Evolutionary conservation across 2,329 filamentous ascomycete species (phyloP).

Genomic region (Colletotrichum lini): DNA sequence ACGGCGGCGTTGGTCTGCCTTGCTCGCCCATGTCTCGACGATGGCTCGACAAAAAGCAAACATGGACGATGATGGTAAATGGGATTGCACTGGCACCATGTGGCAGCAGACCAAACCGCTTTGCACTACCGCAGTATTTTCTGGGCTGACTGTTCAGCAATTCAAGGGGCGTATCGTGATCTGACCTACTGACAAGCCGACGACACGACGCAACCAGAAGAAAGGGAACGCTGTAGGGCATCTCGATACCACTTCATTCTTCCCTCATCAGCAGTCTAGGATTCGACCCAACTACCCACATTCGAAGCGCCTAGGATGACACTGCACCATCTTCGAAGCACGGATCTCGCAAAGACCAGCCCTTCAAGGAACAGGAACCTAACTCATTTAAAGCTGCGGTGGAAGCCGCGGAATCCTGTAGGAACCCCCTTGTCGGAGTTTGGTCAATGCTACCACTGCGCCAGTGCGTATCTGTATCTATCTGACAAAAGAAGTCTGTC

Average conservation of each 20-base stretch:
- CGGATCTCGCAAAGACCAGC: conserved; percentile 12
- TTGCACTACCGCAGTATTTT: background rate
- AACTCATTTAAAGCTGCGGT: background rate
- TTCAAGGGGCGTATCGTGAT: background rate
- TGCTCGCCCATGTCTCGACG: background rate
- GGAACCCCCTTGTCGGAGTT: conserved; percentile 10
- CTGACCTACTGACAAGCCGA: background rate
- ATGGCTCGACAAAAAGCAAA: conserved; percentile 19
- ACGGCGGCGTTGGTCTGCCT: background rate
- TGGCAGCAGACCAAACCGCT: background rate
- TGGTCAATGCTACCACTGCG: conserved; percentile 5
- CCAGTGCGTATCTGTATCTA: background rate
- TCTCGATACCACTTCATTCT: background rate
- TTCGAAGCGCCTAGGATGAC: background rate
- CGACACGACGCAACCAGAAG: background rate
- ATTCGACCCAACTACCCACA: too few relatives aligned
- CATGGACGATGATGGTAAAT: background rate
- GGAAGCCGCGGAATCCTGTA: conserved; percentile 3
- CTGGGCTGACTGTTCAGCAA: background rate
- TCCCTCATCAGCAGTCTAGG: background rate
- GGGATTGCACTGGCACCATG: background rate
- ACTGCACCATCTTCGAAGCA: conserved; percentile 6
- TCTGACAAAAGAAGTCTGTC: background rate
- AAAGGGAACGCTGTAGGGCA: too few relatives aligned
- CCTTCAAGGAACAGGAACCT: background rate